Evolutionary conservation across 495 filamentous ascomycete genomes (phyloP), one percentile per base, ranked within the genome.

Genomic region (Hypoxylon lienhwacheense): DNA sequence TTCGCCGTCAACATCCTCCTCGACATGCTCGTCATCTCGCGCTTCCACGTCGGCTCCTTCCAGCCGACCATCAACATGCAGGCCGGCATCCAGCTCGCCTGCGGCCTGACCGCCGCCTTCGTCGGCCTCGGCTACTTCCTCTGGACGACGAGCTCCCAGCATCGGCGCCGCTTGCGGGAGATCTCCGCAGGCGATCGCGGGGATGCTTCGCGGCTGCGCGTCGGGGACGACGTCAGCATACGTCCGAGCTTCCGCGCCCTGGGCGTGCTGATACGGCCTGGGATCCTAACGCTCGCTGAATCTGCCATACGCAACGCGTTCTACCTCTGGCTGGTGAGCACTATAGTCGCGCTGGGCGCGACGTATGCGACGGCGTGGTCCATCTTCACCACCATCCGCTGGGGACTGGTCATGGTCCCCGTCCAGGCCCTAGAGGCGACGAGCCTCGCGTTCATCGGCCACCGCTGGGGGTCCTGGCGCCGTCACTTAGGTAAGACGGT

Each of bases 331-430:
- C 74, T 90, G 1, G 75, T 89, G n/a, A 76, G 68, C 32, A 76
- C 73, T 7, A 86, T 89, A 28, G 74, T 90, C 0, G 59, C 74
- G 0, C 70, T 89, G 50, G 85, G 85, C 3, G 58, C 68, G 0
- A 75, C 81, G 19, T 89, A 89, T 67, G 82, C 83, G 1, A 89
- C 86, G 2, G 85, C 86, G 1, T 90, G 85, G 86, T 81, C 84
- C 10, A 72, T 89, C 28, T 89, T 90, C 71, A 87, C 79, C 52
- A 88, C 85, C 0, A 88, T 90, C 51, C 77, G 86, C n/a, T 90
- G 85, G 86, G 85, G 87, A 1, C 68, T 90, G 3, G 73, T 89
- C 21, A 90, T 88, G 87, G 85, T 90, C 1, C 85, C 86, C 0
- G 86, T 88, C 0, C 78, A 82, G 47, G 73, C 85, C 0, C 65